Percentiles rank a stretch among this genome's conserved stretches.
phyloP scores from a whole-genome alignment of 2,329 filamentous ascomycete species.

The Sarocladium oryzae region DNA sequence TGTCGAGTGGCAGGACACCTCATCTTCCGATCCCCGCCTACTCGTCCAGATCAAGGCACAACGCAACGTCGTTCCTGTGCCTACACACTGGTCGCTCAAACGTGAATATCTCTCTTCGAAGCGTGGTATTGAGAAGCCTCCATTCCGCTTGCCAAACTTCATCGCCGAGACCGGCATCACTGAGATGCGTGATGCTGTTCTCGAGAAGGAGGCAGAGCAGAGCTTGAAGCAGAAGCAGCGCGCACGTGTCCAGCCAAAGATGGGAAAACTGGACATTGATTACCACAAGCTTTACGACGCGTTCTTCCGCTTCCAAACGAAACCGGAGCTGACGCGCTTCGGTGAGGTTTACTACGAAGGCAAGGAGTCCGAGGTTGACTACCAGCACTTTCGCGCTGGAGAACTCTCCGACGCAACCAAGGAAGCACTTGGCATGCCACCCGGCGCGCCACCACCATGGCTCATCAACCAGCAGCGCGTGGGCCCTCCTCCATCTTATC shows the following conservation, averaged over 20 bases:
- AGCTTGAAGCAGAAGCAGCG: slow-evolving; percentile 92
- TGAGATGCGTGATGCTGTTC: slow-evolving; percentile 93
- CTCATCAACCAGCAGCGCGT: slow-evolving; percentile 94
- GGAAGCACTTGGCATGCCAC: slow-evolving; percentile 89
- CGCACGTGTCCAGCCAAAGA: slow-evolving; percentile 89
- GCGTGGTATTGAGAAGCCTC: slow-evolving; percentile 89
- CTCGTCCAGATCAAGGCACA: slow-evolving; percentile 93
- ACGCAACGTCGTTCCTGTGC: slow-evolving; percentile 92
- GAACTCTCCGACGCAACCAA: slow-evolving; percentile 84
- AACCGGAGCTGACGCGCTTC: slow-evolving; percentile 87
- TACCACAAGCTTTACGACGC: slow-evolving; percentile 98
- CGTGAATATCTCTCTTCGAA: slow-evolving; percentile 96
- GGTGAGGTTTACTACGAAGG: slow-evolving; percentile 99
- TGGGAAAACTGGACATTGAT: slow-evolving; percentile 96
- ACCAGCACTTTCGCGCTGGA: slow-evolving; percentile 82
- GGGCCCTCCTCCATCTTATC: slow-evolving; percentile 89
- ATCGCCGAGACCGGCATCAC: slow-evolving; percentile 96
- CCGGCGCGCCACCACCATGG: slow-evolving; percentile 91
- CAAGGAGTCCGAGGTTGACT: slow-evolving; percentile 95
- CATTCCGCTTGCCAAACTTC: slow-evolving; percentile 89
- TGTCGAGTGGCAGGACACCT: slow-evolving; percentile 96
- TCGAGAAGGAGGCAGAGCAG: slow-evolving; percentile 93
- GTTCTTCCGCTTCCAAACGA: slow-evolving; percentile 96
- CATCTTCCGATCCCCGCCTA: slow-evolving; percentile 79
- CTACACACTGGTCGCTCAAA: slow-evolving; percentile 90